phyloP scores from a whole-genome alignment of 768 basidiomycete species.

The Tricholoma hemisulphureum region DNA sequence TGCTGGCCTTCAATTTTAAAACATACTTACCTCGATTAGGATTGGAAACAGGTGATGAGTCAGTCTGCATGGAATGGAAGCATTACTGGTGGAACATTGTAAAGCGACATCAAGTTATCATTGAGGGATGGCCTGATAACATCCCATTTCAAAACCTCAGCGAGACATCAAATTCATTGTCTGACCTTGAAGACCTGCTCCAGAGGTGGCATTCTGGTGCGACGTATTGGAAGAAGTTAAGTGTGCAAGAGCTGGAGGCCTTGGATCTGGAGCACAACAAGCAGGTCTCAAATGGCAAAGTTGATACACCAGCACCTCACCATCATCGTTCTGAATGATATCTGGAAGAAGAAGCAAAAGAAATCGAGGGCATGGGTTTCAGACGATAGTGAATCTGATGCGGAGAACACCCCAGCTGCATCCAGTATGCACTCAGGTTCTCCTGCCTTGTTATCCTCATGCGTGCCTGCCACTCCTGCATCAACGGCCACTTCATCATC shows the following conservation, averaged over 20 bases:
- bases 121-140: conserved; percentile 16
- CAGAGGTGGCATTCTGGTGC: conserved; percentile 8
- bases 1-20: too few species aligned
- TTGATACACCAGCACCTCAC: not conserved
- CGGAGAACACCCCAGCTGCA: not conserved
- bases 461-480: too few species aligned
- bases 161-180: conserved; percentile 5
- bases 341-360: not conserved
- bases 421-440: not conserved
- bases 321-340: not conserved
- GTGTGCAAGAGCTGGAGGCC: conserved; percentile 4
- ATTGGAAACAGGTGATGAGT: conserved; percentile 5
- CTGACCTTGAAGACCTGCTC: conserved; percentile 11
- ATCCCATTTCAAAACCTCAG: conserved; percentile 20
- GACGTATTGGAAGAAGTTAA: conserved; percentile 12
- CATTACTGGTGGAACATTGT: conserved; percentile 17
- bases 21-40: not conserved
- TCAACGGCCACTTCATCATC: too few species aligned
- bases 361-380: not conserved
- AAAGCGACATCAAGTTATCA: conserved; percentile 8
- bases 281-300: not conserved
- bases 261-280: not conserved
- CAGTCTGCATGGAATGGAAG: conserved; percentile 15
- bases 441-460: too few species aligned
- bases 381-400: not conserved